Conservation (phyloP, 1,284 basidiomycete species). For the Stygiomarasmius scandens region DNA sequence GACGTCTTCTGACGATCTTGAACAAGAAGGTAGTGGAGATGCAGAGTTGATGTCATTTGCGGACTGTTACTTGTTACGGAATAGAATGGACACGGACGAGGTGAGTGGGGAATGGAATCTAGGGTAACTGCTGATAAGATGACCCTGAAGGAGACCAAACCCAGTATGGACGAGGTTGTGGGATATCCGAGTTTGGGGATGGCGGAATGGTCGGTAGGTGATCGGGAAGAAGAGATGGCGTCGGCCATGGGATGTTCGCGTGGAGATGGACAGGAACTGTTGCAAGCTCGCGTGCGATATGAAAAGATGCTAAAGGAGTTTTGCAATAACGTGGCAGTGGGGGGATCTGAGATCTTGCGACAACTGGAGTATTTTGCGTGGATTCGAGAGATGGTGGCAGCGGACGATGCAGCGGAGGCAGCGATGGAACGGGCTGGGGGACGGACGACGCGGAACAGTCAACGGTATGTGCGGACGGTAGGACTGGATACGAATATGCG, state of each 20-base stretch:
- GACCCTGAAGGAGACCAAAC: slow-evolving; percentile 17
- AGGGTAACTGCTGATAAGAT: slow-evolving; percentile 4
- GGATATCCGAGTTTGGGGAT: slow-evolving; percentile 14
- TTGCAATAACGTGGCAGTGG: slow-evolving; percentile 28
- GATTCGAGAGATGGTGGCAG: slow-evolving; percentile 66
- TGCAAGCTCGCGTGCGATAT: slow-evolving; percentile 45
- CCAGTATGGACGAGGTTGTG: slow-evolving; percentile 11
- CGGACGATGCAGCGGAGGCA: slow-evolving; percentile 61
- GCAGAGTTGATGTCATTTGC: slow-evolving; percentile 55
- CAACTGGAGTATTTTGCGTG: slow-evolving; percentile 74
- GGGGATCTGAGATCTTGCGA: slow-evolving; percentile 32
- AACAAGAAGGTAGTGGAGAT: slow-evolving; percentile 16
- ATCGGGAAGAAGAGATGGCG: slow-evolving; percentile 51
- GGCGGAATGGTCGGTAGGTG: slow-evolving; percentile 19
- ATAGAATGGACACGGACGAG: slow-evolving; percentile 39
- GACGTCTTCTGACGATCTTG: slow-evolving; percentile 23
- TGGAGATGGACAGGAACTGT: slow-evolving; percentile 36
- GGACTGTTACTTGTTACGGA: slow-evolving; percentile 53
- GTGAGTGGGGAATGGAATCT: slow-evolving; percentile 41
- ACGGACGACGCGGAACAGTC: slow-evolving; percentile 61
- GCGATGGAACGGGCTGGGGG: slow-evolving; percentile 33
- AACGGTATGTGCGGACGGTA: slow-evolving; percentile 47
- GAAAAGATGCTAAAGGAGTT: slow-evolving; percentile 47
- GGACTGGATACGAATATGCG: slow-evolving; percentile 39
- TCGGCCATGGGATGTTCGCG: slow-evolving; percentile 48